Evolutionary conservation across 78 protist species (phyloP).

Genomic region (Cyanophora paradoxa): DNA sequence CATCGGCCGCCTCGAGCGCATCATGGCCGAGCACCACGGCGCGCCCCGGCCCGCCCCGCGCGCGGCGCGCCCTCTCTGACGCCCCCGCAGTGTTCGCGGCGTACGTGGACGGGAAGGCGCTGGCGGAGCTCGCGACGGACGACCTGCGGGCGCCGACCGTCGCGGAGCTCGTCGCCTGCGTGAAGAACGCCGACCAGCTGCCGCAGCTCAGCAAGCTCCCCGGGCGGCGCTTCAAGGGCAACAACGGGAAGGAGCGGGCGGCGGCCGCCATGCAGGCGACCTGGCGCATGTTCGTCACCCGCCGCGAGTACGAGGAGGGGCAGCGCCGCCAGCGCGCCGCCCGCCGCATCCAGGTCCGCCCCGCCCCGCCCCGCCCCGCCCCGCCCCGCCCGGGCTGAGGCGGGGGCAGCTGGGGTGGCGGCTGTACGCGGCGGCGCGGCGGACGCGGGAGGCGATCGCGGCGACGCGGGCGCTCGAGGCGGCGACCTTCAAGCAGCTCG

Average conservation of each 20-base stretch:
- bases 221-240: neutral
- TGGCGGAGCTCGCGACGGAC: slow-evolving; percentile 2
- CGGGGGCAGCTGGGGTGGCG: too few relatives aligned
- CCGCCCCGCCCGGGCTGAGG: too few relatives aligned
- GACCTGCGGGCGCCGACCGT: neutral
- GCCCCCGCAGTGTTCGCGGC: slow-evolving; percentile 23
- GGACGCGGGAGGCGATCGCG: neutral
- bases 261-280: neutral
- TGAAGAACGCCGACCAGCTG: slow-evolving; percentile 9
- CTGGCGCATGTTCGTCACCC: too few relatives aligned
- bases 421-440: too few relatives aligned
- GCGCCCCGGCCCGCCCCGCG: too few relatives aligned
- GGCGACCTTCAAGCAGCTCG: neutral
- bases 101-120: slow-evolving; percentile 31
- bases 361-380: slow-evolving; percentile 1
- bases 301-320: too few relatives aligned
- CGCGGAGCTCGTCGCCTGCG: slow-evolving; percentile 16
- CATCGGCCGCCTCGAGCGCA: slow-evolving; percentile 14
- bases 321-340: too few relatives aligned
- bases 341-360: too few relatives aligned
- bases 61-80: neutral
- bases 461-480: neutral
- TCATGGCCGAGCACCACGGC: neutral
- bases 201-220: neutral
- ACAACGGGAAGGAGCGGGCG: neutral